Evolutionary conservation across 495 filamentous ascomycete species (phyloP), one percentile per base, ranked within the genome.

Genomic region (Aspergillus haitiensis): DNA sequence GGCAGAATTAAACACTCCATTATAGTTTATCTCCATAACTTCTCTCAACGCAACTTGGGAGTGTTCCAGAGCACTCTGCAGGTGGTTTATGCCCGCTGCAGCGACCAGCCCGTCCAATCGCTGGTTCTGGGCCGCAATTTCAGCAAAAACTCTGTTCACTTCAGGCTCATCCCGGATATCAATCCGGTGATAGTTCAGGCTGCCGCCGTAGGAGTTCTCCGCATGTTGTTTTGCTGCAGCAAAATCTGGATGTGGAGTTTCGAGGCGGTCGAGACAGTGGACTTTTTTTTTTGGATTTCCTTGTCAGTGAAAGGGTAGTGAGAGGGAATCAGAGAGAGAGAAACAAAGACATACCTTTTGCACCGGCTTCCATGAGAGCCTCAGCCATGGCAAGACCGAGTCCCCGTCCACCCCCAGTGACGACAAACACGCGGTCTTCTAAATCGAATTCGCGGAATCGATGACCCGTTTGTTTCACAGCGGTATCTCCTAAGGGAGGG

Each of bases 1-100:
- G 27, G 90, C 88, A 2, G 86, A 87, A 80, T 89, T 87, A 71
- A 93, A 89, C 12, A 83, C 85, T 10, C 89, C 89, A 27, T 86
- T 90, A 50, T 89, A 85, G 69, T 92, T 92, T 59, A 91, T 84
- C 37, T 82, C 78, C 69, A 92, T 76, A 73, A 92, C 89, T 49
- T 81, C 82, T 60, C 90, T 82, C 2, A 80, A 67, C 33, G 88
- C 85, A 49, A 81, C 80, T 3, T 81, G 81, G 10, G 82, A 82
- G 70, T 91, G 89, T 52, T 90, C 85, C 53, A 91, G 74, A 0
- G 88, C 86, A 5, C 80, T 67, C 8, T 86, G 86, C 64, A 91
- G 85, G 67, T 92, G 87, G 70, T 92, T 88, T 65, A 91, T 87
- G 7, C 87, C 88, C 3, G 90, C 91, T 10, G 89, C 90, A n/a